Base-by-base conservation (phyloP, 2,329 filamentous ascomycete genomes). In the Sclerotinia subarctica region DNA sequence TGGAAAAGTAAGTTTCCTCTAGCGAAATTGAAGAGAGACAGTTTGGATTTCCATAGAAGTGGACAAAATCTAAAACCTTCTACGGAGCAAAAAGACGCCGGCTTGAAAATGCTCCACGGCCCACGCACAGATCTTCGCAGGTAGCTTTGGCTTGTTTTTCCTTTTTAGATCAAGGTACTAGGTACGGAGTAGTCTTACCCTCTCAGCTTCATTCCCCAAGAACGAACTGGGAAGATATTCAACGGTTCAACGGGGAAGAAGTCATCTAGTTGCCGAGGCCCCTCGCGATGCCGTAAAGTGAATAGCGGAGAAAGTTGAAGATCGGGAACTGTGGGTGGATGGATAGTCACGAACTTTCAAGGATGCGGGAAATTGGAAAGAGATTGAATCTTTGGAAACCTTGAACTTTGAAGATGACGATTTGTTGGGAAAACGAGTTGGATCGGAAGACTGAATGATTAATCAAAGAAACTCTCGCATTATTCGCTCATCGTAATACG, bases 1-100 rank as follows among this genome's bases (percentile, higher is more conserved):
- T 13, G 32, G n/a, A 21, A 11, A 21, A 46, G 42, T 38, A 64
- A 10, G 8, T 54, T 29, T 29, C 26, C n/a, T 49, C 11, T 47
- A 49, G 58, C 66, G 66, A 67, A 56, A 67, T 67, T 67, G 66
- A 42, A 62, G 51, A 62, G 56, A 67, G 66, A 56, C 66, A 54
- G n/a, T 46, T 24, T 17, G 44, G 57, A 44, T 58, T 44, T 15
- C 32, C 38, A 44, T 21, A 38, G 32, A 57, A 57, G 35, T 57
- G 21, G 54, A 57, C 35, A 32, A 15, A 42, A 11, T 57, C 4
- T n/a, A 11, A 42, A 5, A 19, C 32, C 54, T 57, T 57, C 32
- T 42, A 29, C 29, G 29, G 29, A 29, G 29, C 5, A 35, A 35
- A 38, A n/a, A 17, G 32, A 42, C 54, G 21, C 54, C 32, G 32